phyloP scores from a whole-genome alignment of 192 early-diverging fungal genomes.

The Coemansia sp. region DNA sequence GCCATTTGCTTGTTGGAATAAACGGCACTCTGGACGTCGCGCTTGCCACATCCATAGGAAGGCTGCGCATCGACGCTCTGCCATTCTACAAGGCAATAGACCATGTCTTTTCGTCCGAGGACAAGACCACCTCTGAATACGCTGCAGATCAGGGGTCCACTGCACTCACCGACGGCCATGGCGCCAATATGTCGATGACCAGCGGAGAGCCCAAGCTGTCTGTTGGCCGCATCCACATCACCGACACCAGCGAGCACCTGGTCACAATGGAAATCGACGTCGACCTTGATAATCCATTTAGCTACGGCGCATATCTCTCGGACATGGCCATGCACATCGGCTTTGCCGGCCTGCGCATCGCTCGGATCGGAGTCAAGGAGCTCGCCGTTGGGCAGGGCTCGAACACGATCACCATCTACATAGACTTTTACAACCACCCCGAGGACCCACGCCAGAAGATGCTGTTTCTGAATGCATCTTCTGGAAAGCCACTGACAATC shows the following conservation, averaged over 20 bases:
- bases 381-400: constrained; percentile 19
- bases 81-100: constrained; percentile 20
- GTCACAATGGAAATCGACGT: constrained; percentile 23
- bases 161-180: not conserved
- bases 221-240: constrained; percentile 29
- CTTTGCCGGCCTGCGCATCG: constrained; percentile 36
- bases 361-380: constrained; percentile 24
- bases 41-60: constrained; percentile 33
- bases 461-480: constrained; percentile 37
- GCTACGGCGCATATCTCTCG: constrained; percentile 38
- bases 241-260: constrained; percentile 26
- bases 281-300: constrained; percentile 29
- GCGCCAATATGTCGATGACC: not conserved
- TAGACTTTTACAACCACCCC: constrained; percentile 42
- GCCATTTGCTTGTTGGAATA: constrained; percentile 14
- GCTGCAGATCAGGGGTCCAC: not conserved
- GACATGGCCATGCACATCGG: constrained; percentile 29
- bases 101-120: constrained; percentile 3
- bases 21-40: constrained; percentile 33
- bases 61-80: constrained; percentile 19
- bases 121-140: not conserved
- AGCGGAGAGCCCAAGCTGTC: constrained; percentile 7
- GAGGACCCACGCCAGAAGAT: constrained; percentile 33
- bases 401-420: constrained; percentile 16
- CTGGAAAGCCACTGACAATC: constrained; percentile 24